Evolutionary conservation across 345 rosid genomes (phyloP).

Genomic region (Populus pruinosa): DNA sequence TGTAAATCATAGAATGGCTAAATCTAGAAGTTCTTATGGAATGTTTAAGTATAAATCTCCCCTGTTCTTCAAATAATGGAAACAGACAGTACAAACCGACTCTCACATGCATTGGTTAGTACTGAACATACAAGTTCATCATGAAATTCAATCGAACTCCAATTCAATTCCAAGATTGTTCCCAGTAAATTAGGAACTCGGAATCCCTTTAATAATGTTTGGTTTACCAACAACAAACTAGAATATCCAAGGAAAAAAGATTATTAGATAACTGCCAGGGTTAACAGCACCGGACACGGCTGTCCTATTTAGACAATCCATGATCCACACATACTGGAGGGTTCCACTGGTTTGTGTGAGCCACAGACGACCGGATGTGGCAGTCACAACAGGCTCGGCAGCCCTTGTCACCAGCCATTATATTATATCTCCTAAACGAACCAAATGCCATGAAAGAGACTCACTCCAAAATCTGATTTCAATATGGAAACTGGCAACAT

Average conservation of each 20-base stretch:
- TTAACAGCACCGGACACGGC: not conserved
- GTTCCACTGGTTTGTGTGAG: not conserved
- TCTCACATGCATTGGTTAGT: not conserved
- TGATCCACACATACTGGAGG: not conserved
- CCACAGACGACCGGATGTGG: not conserved
- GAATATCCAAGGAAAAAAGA: not conserved
- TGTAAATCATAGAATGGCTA: not conserved
- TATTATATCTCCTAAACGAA: not conserved
- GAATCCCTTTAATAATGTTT: not conserved
- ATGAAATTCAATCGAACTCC: not conserved
- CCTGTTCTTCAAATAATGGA: too few relatives aligned
- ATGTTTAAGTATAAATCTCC: not conserved
- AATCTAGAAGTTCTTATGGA: not conserved
- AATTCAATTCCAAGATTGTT: too few relatives aligned
- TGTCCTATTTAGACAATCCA: not conserved
- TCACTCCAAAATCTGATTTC: not conserved
- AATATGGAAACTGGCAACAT: not conserved
- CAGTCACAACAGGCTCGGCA: not conserved
- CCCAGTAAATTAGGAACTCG: not conserved
- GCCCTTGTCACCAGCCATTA: not conserved
- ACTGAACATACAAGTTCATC: not conserved
- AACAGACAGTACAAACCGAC: not conserved
- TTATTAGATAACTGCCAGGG: not conserved
- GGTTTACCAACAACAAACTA: not conserved
- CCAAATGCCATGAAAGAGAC: not conserved